phyloP scores from a whole-genome alignment of 192 early-diverging fungal genomes.

The Entophlyctis helioformis region DNA sequence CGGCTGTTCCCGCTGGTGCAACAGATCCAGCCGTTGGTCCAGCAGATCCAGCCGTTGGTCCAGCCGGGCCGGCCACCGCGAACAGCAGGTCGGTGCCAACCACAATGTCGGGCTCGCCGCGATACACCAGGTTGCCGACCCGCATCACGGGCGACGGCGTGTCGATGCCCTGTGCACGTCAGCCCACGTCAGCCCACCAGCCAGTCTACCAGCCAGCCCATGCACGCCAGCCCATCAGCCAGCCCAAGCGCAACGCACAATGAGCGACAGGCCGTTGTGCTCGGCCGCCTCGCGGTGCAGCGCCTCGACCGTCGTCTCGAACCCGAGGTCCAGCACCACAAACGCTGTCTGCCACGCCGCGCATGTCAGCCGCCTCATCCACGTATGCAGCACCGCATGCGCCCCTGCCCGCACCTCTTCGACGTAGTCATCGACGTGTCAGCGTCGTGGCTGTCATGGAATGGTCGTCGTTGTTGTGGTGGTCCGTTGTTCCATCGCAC shows the following conservation, averaged over 20 bases:
- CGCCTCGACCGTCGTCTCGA: neutral
- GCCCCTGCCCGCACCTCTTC: too few species aligned
- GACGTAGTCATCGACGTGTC: too few species aligned
- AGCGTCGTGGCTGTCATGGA: too few species aligned
- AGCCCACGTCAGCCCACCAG: neutral
- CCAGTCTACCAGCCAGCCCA: neutral
- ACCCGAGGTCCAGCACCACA: constrained; percentile 5
- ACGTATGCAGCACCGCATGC: too few species aligned
- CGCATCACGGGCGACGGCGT: constrained; percentile 6
- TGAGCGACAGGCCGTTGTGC: constrained; percentile 6
- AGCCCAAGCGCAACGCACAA: neutral
- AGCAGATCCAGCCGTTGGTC: too few species aligned
- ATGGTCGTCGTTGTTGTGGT: too few species aligned
- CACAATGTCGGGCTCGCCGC: constrained; percentile 6
- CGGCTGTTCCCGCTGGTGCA: too few species aligned
- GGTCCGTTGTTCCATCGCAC: too few species aligned
- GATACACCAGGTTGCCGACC: constrained; percentile 8
- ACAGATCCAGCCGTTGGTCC: too few species aligned
- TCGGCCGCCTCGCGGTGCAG: constrained; percentile 1
- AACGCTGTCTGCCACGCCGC: too few species aligned
- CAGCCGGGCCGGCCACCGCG: too few species aligned
- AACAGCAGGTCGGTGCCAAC: constrained; percentile 19
- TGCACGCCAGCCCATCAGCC: neutral
- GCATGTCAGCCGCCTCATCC: too few species aligned
- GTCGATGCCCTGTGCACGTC: constrained; percentile 10